Percentiles rank a stretch among this genome's conserved stretches.
Evolutionary conservation across 768 basidiomycete species (phyloP).

Genomic region (Fomitopsis serialis): DNA sequence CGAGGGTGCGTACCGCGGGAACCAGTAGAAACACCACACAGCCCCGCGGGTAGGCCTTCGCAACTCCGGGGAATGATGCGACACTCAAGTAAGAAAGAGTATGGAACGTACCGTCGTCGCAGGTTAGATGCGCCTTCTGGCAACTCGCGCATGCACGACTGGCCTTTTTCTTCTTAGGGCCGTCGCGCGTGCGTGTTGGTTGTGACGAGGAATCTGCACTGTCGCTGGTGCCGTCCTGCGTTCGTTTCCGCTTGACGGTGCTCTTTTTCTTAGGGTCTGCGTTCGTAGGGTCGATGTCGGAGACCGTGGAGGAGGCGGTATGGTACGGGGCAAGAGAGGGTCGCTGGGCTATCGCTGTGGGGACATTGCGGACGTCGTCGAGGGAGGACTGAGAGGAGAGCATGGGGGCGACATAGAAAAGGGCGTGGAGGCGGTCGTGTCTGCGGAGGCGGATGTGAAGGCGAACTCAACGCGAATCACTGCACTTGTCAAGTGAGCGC

Average conservation of each 20-base stretch:
- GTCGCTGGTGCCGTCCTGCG: slow-evolving; percentile 53
- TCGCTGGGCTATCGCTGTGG: slow-evolving; percentile 9
- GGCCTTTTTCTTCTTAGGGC: slow-evolving; percentile 92
- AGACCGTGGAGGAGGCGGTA: slow-evolving; percentile 18
- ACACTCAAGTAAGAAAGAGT: too few relatives aligned
- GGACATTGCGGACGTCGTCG: slow-evolving; percentile 9
- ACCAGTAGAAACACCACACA: too few relatives aligned
- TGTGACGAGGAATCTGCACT: slow-evolving; percentile 39
- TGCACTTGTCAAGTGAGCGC: neutral
- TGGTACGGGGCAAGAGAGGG: slow-evolving; percentile 17
- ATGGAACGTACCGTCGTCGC: slow-evolving; percentile 81
- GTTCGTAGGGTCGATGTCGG: slow-evolving; percentile 15
- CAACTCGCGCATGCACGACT: slow-evolving; percentile 92
- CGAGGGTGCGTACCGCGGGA: too few relatives aligned
- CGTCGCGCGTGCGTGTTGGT: slow-evolving; percentile 52
- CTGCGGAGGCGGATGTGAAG: neutral
- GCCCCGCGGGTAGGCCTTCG: too few relatives aligned
- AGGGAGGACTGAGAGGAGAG: slow-evolving; percentile 5
- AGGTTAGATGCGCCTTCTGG: slow-evolving; percentile 97
- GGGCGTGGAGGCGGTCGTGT: neutral
- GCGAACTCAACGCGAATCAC: neutral
- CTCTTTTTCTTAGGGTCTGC: slow-evolving; percentile 31
- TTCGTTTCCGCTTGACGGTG: slow-evolving; percentile 55
- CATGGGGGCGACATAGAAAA: slow-evolving; percentile 5
- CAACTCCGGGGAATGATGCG: too few relatives aligned